phyloP scores from a whole-genome alignment of 2,329 filamentous ascomycete genomes.

The Nemania diffusa region DNA sequence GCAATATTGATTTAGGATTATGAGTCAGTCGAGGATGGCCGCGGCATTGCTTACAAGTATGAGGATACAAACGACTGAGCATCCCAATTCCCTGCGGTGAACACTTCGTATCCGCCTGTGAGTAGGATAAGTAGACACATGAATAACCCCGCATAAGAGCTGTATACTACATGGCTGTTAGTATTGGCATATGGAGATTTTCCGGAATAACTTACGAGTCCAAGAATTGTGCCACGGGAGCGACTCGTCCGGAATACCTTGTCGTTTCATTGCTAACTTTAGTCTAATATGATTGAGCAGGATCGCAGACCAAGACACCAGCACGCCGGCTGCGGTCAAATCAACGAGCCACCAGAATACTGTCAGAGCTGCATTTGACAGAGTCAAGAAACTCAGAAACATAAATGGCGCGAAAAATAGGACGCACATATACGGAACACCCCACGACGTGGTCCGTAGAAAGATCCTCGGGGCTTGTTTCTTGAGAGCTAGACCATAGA shows the following conservation, averaged over 20 bases:
- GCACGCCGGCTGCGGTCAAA: constrained; percentile 69
- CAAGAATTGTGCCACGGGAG: constrained; percentile 73
- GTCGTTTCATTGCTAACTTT: constrained; percentile 63
- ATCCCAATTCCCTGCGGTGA: constrained; percentile 69
- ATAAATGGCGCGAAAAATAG: constrained; percentile 64
- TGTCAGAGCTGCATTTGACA: constrained; percentile 67
- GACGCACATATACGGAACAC: constrained; percentile 68
- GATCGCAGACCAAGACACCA: constrained; percentile 72
- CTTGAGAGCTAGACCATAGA: constrained; percentile 69
- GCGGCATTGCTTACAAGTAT: constrained; percentile 64
- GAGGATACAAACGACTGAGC: constrained; percentile 68
- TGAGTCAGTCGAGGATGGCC: background rate
- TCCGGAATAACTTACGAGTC: constrained; percentile 60
- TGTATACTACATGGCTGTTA: constrained; percentile 58
- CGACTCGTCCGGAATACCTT: constrained; percentile 60
- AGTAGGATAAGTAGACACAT: constrained; percentile 73
- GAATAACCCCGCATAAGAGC: constrained; percentile 68
- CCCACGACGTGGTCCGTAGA: constrained; percentile 60
- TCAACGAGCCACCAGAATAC: constrained; percentile 74
- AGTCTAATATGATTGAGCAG: constrained; percentile 69
- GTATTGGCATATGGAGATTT: background rate
- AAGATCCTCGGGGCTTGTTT: constrained; percentile 68
- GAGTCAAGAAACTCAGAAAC: constrained; percentile 66
- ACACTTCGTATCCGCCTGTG: constrained; percentile 74
- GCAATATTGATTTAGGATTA: constrained; percentile 17